Evolutionary conservation across 108 stramenopile species (phyloP), one percentile per base, ranked within the genome.

Genomic region (Bacterosira constricta): DNA sequence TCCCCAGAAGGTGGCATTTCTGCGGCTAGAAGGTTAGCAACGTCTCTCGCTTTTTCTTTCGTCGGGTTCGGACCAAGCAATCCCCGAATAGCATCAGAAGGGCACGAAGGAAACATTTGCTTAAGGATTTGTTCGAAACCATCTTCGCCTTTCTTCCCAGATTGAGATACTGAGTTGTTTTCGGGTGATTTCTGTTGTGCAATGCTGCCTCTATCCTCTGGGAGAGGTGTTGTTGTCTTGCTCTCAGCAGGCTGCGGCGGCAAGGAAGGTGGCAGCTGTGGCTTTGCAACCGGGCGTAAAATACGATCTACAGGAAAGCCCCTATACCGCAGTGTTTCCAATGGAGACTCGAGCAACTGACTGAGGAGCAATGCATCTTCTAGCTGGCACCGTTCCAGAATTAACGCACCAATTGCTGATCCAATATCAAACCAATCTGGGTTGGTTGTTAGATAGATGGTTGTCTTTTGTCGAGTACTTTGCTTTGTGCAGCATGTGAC

Each of bases 381-480:
- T 21, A 92, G 60, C 55, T 88, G 83, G 54, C 91, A 92, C 12
- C 87, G 76, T 49, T 88, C 50, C 10, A 92, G 71, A 51, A 92
- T 89, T 12, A 92, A 54, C 46, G 71, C 84, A 23, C 91, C 91
- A 54, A 92, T 79, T 2, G 84, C 84, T 35, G 73, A 79, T 4
- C 88, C 91, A 11, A 92, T 87, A 75, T 92, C 91, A 72, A 92
- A 92, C 78, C 80, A 83, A 51, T 90, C 88, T 25, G 86, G 88
- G 38, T 86, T 65, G 32, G 60, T 30, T 2, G 88, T 89, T 6
- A 89, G 74, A 30, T 71, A 88, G 9, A 91, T 65, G 1, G 55
- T 26, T 25, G 75, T 83, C 39, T 60, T 81, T n/a, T 63, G 53
- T 0, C 32, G 18, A 36, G 38, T 38, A 42, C 26, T 31, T 44